phyloP scores from a whole-genome alignment of 805 yeast genomes.

The Spencermartinsiella europaea region DNA sequence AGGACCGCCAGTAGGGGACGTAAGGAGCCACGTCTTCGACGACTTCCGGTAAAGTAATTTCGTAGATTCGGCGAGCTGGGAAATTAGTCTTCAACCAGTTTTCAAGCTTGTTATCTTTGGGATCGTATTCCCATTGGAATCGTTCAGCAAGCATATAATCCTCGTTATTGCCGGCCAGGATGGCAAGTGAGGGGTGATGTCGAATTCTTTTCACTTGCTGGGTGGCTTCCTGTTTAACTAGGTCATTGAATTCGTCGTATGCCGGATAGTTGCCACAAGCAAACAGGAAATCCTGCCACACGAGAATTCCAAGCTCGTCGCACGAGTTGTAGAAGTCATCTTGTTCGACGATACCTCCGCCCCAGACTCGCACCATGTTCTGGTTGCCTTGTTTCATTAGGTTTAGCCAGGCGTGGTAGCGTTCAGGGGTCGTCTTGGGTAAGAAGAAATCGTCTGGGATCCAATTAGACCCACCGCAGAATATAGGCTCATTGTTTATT shows the following conservation, averaged over 20 bases:
- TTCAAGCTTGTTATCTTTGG: constrained; percentile 19
- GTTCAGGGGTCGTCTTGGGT: constrained; percentile 31
- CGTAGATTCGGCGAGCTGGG: constrained; percentile 43
- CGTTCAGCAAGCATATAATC: constrained; percentile 44
- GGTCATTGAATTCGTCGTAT: constrained; percentile 32
- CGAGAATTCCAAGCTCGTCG: constrained; percentile 40
- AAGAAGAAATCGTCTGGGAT: constrained; percentile 44
- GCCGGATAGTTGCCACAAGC: constrained; percentile 54
- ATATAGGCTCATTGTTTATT: constrained; percentile 39
- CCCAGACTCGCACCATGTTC: constrained; percentile 46
- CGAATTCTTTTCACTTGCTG: constrained; percentile 40
- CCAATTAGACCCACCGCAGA: constrained; percentile 44
- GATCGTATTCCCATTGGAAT: constrained; percentile 29
- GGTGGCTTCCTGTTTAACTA: constrained; percentile 36
- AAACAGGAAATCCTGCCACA: constrained; percentile 57
- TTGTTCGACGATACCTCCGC: constrained; percentile 44
- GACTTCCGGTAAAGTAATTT: constrained; percentile 34
- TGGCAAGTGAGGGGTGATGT: constrained; percentile 36
- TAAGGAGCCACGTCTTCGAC: constrained; percentile 26
- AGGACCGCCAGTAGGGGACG: constrained; percentile 42
- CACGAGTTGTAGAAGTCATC: constrained; percentile 41
- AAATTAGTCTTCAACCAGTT: constrained; percentile 25
- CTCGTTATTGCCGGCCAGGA: constrained; percentile 45
- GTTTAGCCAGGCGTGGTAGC: constrained; percentile 36
- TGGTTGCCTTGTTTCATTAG: constrained; percentile 38